Evolutionary conservation across 257 asterid species (phyloP).

Genomic region (Solanum medicagineum): DNA sequence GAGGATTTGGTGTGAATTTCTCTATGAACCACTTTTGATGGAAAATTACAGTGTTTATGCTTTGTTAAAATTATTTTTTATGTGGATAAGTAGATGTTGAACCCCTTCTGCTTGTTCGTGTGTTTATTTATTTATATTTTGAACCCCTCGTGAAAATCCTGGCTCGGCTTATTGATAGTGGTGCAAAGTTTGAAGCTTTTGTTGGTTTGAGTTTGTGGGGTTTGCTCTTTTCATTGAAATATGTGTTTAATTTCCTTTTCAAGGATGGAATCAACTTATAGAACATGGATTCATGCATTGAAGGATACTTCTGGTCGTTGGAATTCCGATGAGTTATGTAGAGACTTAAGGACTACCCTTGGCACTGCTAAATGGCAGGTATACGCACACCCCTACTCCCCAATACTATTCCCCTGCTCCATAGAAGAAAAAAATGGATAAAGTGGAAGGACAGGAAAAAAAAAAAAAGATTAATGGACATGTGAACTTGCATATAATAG

Average conservation of each 20-base stretch:
- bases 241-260: background rate
- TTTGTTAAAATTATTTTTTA: too few species aligned
- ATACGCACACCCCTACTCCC: too few species aligned
- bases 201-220: background rate
- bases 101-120: too few species aligned
- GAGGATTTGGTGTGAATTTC: background rate
- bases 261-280: conserved; percentile 92
- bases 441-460: background rate
- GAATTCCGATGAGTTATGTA: conserved; percentile 58
- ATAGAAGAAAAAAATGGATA: background rate
- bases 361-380: conserved; percentile 99
- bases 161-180: background rate
- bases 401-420: background rate
- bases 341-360: conserved; percentile 69
- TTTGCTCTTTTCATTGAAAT: background rate
- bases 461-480: background rate
- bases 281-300: conserved; percentile 80
- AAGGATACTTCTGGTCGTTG: conserved; percentile 52
- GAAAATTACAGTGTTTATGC: too few species aligned
- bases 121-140: too few species aligned
- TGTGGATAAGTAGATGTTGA: too few species aligned
- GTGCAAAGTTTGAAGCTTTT: background rate
- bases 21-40: too few species aligned
- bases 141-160: too few species aligned
- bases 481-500: background rate